Evolutionary conservation across 1,284 basidiomycete genomes (phyloP).

Genomic region (Apiotrichum sp.): DNA sequence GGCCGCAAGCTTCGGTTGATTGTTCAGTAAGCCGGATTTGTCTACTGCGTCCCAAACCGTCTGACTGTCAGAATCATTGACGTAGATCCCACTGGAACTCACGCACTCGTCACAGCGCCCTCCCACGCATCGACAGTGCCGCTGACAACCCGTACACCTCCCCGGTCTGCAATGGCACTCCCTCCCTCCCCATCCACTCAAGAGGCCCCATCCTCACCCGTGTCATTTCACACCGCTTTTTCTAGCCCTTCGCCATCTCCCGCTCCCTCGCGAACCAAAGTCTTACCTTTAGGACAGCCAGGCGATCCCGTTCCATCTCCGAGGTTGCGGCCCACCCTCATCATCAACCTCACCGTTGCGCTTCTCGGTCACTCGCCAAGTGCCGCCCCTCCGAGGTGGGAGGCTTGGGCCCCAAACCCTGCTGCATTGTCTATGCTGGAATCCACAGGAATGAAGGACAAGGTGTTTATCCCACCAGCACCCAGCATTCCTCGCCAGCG

Average conservation of each 20-base stretch:
- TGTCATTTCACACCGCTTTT: background rate
- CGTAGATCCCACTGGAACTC: background rate
- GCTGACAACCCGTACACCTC: background rate
- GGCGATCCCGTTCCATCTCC: background rate
- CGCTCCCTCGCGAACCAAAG: too few relatives aligned
- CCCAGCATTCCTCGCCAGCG: background rate
- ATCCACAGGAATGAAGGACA: background rate
- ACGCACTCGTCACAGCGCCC: background rate
- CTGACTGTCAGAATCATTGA: background rate
- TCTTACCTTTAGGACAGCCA: too few relatives aligned
- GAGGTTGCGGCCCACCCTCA: background rate
- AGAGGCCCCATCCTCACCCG: background rate
- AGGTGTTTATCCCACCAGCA: background rate
- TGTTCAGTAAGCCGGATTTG: background rate
- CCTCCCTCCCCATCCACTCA: background rate
- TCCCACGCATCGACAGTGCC: background rate
- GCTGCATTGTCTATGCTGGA: background rate
- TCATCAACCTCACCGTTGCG: background rate
- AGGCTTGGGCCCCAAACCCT: background rate
- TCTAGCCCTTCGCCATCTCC: background rate
- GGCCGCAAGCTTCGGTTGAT: background rate
- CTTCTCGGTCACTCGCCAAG: background rate
- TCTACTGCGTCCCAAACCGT: too few relatives aligned
- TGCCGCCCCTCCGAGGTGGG: background rate
- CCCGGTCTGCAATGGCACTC: background rate